phyloP scores from a whole-genome alignment of 768 basidiomycete genomes.

The Mycena vitilis region DNA sequence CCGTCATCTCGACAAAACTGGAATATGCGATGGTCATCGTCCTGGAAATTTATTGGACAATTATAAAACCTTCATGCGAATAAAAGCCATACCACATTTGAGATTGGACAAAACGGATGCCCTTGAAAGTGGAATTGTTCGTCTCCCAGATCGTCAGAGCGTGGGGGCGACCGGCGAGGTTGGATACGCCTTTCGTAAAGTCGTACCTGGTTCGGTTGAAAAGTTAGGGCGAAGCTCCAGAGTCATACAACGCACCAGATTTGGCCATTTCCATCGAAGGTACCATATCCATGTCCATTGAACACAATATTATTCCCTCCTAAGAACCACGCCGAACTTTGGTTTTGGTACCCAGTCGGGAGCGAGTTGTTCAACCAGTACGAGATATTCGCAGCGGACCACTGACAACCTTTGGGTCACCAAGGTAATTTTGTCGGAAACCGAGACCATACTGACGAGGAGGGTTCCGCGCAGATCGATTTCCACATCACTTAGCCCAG shows the following conservation, averaged over 20 bases:
- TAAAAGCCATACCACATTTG: constrained; percentile 48
- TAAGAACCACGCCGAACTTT: constrained; percentile 51
- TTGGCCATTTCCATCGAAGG: constrained; percentile 56
- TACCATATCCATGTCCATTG: constrained; percentile 48
- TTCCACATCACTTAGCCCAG: constrained; percentile 45
- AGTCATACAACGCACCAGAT: constrained; percentile 44
- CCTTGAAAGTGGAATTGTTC: constrained; percentile 48
- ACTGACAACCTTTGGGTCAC: not conserved
- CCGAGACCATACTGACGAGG: constrained; percentile 40
- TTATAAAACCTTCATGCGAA: not conserved
- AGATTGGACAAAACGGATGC: constrained; percentile 53
- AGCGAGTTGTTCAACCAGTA: constrained; percentile 52
- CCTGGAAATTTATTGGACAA: constrained; percentile 2
- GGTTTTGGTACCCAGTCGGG: constrained; percentile 51
- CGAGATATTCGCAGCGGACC: constrained; percentile 50
- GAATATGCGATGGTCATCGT: constrained; percentile 51
- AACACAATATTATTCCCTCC: constrained; percentile 46
- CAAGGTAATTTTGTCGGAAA: not conserved
- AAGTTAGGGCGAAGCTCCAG: not conserved
- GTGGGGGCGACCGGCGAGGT: constrained; percentile 52
- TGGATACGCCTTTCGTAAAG: constrained; percentile 50
- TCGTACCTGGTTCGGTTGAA: constrained; percentile 44
- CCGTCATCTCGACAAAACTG: constrained; percentile 49
- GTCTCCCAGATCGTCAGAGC: constrained; percentile 50
- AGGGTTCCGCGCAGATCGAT: constrained; percentile 51